Percentiles rank a stretch among this genome's conserved stretches.
phyloP scores from a whole-genome alignment of 1,284 basidiomycete species.

The Fomitopsis betulina region DNA sequence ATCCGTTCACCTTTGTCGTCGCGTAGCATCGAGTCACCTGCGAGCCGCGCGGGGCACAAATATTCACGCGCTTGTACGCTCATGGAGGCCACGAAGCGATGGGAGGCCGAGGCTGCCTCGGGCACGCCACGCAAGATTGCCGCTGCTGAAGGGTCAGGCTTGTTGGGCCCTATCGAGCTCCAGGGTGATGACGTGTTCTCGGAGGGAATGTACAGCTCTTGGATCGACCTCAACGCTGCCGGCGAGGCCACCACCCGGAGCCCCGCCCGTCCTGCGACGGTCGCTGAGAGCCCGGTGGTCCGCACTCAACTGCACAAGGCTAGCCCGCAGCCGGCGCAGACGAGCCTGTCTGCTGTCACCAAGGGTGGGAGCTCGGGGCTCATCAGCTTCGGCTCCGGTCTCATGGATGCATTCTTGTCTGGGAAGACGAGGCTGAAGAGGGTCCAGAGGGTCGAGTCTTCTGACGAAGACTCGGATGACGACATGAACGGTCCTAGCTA shows the following conservation, averaged over 20 bases:
- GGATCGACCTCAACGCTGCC: constrained; percentile 12
- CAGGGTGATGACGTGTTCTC: constrained; percentile 19
- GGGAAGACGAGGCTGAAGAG: constrained; percentile 6
- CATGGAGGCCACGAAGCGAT: constrained; percentile 9
- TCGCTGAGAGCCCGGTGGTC: constrained; percentile 56
- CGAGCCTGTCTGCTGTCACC: constrained; percentile 6
- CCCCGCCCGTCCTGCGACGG: constrained; percentile 36
- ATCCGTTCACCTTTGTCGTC: constrained; percentile 21
- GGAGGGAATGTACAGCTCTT: constrained; percentile 15
- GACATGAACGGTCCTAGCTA: constrained; percentile 15
- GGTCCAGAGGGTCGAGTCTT: constrained; percentile 4
- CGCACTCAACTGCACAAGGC: constrained; percentile 29
- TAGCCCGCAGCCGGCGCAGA: constrained; percentile 3
- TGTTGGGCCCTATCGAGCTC: constrained; percentile 20
- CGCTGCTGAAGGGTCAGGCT: constrained; percentile 5
- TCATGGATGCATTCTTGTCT: constrained; percentile 26
- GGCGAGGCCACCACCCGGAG: constrained; percentile 5
- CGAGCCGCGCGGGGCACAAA: constrained; percentile 9
- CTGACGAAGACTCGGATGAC: constrained; percentile 13
- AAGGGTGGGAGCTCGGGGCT: constrained; percentile 7
- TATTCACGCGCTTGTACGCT: constrained; percentile 7
- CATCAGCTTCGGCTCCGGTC: constrained; percentile 13
- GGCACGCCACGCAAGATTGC: constrained; percentile 4
- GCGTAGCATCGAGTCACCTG: constrained; percentile 22
- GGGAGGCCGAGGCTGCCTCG: constrained; percentile 5